Evolutionary conservation across 176 grass and related monocot genomes (phyloP), one percentile per base, ranked within the genome.

Genomic region (Metroxylon sagu): DNA sequence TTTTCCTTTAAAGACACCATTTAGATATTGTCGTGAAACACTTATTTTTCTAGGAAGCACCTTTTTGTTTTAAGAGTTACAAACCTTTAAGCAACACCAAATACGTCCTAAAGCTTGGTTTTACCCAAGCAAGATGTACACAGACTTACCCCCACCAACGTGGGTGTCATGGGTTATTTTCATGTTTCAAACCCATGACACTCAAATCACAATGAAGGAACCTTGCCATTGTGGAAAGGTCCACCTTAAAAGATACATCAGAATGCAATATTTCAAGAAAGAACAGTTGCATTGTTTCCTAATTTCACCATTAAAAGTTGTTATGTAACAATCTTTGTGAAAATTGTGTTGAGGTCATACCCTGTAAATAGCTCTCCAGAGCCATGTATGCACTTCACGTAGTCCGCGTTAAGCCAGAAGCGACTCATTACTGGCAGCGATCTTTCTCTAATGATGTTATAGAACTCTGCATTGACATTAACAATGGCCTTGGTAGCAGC

Each of bases 331-430:
- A 6, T 35, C 5, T 35, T 35, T 35, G 31, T 35, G 8, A n/a
- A 61, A 39, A 26, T 54, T 16, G 58, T 54, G 52, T 75, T 74
- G 6, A 75, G 17, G 27, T 23, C 71, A 80, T 92, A 92, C 84
- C 88, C 84, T 65, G 82, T 79, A 75, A 85, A 93, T 70, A 86
- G 68, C 55, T 89, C 85, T 35, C 94, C 82, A 64, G 76, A 81
- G 6, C 71, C 81, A 79, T 86, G 84, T 67, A 92, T 77, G 52
- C 88, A 99, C 65, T 93, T 93, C 17, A 93, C 71, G 66, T 99
- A 93, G 60, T 89, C 82, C 8, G 88, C 79, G 35, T 93, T 86
- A 70, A 93, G 81, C 94, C 94, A 93, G 73, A 98, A 89, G 50
- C 19, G 74, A 72, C 88, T 79, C 94, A 99, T 99, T 57, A 64